Base-by-base conservation (phyloP, 305 asterid species). In the Solanum chacoense region DNA sequence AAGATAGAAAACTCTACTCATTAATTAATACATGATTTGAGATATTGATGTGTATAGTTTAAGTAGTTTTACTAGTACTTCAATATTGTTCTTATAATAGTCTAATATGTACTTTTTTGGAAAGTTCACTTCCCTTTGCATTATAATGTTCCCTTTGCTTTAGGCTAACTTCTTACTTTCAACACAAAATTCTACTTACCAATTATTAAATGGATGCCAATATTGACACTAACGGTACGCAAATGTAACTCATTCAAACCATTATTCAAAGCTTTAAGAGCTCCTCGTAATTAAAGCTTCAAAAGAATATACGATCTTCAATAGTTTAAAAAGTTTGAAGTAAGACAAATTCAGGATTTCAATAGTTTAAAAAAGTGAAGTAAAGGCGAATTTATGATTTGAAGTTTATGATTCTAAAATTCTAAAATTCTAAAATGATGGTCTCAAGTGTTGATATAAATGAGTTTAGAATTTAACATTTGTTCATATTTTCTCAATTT, bases 151-250 rank as follows among this genome's bases (percentile, higher is more conserved):
- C 69, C 69, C 69, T 28, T 42, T 45, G 38, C 40, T 81, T 10
- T 31, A 45, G 86, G 86, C 29, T 80, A 80, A 42, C 59, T 81
- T 20, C 88, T 88, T 42, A 87, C 81, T 35, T 77, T 76, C 88
- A 72, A 50, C 72, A 85, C 18, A 59, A 65, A 89, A 84, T 80
- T 80, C 28, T 28, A 42, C 37, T 80, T 65, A 42, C 31, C 50
- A 80, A n/a, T 31, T 4, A 72, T 40, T 79, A 55, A 80, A 80
- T 80, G 28, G 2, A 80, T 76, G 18, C 1, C 18, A 34, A 20
- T 75, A 20, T 31, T 34, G 29, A 0, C 2, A 75, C 1, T 76
- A 76, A 35, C n/a, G 6, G 1, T 76, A 22, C 9, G 3, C 22
- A 22, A 35, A 35, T 22, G 3, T 76, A 76, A 35, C 83, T 76